These are phyloP conservation scores for Phylloporus sp. DNA, from an alignment of 768 basidiomycete species.

Conservation along the genomic window DNA sequence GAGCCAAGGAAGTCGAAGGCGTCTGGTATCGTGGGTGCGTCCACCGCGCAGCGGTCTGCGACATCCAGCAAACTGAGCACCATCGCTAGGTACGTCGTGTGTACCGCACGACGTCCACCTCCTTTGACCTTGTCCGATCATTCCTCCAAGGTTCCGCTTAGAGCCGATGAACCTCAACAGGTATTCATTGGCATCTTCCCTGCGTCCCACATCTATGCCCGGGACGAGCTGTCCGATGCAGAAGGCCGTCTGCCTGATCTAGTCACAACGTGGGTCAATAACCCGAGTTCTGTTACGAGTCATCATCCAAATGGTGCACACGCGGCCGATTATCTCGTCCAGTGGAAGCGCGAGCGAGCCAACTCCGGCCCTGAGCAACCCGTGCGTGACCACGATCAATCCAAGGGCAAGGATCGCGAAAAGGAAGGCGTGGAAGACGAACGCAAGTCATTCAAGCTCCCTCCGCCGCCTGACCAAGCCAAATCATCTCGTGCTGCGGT, in stretches of 20 bases:
- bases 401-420: conserved; percentile 53
- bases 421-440: conserved; percentile 60
- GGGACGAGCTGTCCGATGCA: conserved; percentile 84
- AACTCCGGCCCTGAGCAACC: conserved; percentile 26
- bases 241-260: conserved; percentile 81
- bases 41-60: not conserved
- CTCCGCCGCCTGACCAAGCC: conserved; percentile 71
- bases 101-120: conserved; percentile 66
- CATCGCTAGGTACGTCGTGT: conserved; percentile 72
- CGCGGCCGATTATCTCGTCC: conserved; percentile 44
- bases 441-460: conserved; percentile 67
- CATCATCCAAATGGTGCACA: conserved; percentile 35
- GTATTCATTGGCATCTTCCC: conserved; percentile 96
- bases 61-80: not conserved
- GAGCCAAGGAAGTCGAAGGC: conserved; percentile 69
- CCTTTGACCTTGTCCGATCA: conserved; percentile 70
- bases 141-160: conserved; percentile 45
- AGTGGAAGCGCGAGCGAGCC: conserved; percentile 39
- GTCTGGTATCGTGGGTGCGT: conserved; percentile 94
- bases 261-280: conserved; percentile 50
- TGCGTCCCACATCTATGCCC: conserved; percentile 80
- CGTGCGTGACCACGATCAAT: conserved; percentile 32
- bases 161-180: conserved; percentile 74
- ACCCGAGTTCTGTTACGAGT: conserved; percentile 26
- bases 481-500: conserved; percentile 68